Conservation (phyloP, 1,284 basidiomycete genomes). For the Cutaneotrichosporon spelunceum region DNA sequence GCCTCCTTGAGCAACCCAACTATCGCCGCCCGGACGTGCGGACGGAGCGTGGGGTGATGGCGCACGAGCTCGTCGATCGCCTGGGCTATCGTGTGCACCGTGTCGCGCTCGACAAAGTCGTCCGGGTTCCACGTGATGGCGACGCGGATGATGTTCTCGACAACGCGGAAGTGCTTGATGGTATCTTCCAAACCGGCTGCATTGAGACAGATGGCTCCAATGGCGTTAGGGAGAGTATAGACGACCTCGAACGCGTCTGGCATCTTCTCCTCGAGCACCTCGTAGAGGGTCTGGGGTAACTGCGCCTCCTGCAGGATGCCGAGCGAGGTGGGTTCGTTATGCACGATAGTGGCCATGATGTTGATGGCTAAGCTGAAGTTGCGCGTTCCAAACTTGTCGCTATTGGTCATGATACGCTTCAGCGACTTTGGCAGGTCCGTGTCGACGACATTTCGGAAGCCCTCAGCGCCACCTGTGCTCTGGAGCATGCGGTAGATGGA, state of each 20-base stretch:
- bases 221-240: slow-evolving; percentile 88
- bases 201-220: slow-evolving; percentile 94
- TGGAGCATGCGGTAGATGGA: slow-evolving; percentile 97
- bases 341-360: slow-evolving; percentile 95
- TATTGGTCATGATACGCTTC: slow-evolving; percentile 81
- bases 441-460: slow-evolving; percentile 90
- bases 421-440: slow-evolving; percentile 80
- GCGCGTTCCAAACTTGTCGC: slow-evolving; percentile 78
- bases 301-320: slow-evolving; percentile 87
- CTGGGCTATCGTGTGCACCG: slow-evolving; percentile 80
- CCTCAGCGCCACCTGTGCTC: slow-evolving; percentile 87
- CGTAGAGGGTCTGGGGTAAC: slow-evolving; percentile 85
- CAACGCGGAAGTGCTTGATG: slow-evolving; percentile 68
- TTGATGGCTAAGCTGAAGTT: slow-evolving; percentile 65
- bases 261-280: slow-evolving; percentile 74
- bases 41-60: slow-evolving; percentile 87
- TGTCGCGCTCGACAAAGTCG: slow-evolving; percentile 81
- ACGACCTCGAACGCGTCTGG: slow-evolving; percentile 89
- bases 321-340: slow-evolving; percentile 97
- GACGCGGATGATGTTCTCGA: slow-evolving; percentile 83
- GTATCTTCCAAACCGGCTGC: slow-evolving; percentile 82
- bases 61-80: slow-evolving; percentile 93
- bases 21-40: slow-evolving; percentile 71
- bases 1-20: slow-evolving; percentile 68
- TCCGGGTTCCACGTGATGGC: slow-evolving; percentile 80